Evolutionary conservation across 352 stramenopile species (phyloP), one percentile per base, ranked within the genome.

Genomic region (Globisporangium parvum): DNA sequence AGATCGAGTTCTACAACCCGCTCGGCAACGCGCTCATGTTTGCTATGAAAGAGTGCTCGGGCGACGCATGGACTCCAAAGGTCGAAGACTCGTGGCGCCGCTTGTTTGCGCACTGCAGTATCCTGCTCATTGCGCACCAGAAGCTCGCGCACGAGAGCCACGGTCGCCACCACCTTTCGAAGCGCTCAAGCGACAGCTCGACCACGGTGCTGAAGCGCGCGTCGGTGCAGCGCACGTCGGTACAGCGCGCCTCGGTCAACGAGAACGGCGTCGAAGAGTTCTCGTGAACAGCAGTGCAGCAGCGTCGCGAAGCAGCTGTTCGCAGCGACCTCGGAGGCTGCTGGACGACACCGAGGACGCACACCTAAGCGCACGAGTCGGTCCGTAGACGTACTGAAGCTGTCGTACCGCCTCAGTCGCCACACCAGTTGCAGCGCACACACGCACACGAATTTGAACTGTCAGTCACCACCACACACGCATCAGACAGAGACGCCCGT

Each of bases 1-100:
- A 96, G 23, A 58, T 87, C 51, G 81, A 96, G 44, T 74, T 87
- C 48, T 97, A 95, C 78, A 95, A 96, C 49, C 70, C 85, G 21
- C 68, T 97, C 14, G 88, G 95, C 4, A 84, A 91, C 53, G 86
- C 85, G 18, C 77, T 97, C 18, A 71, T 97, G 40, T 63, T 67
- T 35, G 79, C 83, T 6, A 94, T 97, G 74, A 77, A 76, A 31
- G 63, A 72, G 52, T 70, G 57, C 8, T 75, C 71, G 3, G 63
- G 67, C 10, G 49, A 60, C 14, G 45, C 67, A 8, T 79, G 73
- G 71, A 69, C 73, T 47, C 51, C 62, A 20, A 55, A 76, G 28
- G 53, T 75, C 5, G 73, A 77, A n/a, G 55, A 75, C 14, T 69
- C 71, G 0, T 79, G 71, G 69, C 59, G 66, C 3, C 58, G 69